Evolutionary conservation across 805 yeast genomes (phyloP).

Genomic region (Wickerhamomyces chaumierensis): DNA sequence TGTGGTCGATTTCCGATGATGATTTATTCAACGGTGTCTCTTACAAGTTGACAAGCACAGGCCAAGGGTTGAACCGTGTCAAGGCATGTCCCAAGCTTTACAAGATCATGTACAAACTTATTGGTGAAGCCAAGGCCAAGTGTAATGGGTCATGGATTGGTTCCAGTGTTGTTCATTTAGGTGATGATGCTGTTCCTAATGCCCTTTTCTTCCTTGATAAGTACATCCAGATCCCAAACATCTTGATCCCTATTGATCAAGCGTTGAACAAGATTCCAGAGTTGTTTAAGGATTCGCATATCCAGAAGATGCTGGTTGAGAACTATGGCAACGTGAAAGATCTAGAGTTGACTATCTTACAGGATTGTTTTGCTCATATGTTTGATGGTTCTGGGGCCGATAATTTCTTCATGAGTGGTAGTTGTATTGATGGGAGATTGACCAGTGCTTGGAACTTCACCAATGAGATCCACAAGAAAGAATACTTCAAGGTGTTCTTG

Average conservation of each 20-base stretch:
- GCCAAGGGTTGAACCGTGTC: constrained; percentile 72
- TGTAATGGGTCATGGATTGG: constrained; percentile 64
- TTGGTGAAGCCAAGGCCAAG: constrained; percentile 50
- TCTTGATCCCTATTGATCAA: constrained; percentile 60
- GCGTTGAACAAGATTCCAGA: constrained; percentile 44
- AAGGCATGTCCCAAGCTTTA: constrained; percentile 62
- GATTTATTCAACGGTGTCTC: constrained; percentile 47
- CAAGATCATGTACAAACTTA: constrained; percentile 59
- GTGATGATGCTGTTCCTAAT: constrained; percentile 78
- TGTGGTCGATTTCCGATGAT: constrained; percentile 70
- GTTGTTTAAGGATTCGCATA: constrained; percentile 21
- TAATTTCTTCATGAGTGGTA: constrained; percentile 74
- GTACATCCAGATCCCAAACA: constrained; percentile 70
- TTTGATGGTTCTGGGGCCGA: constrained; percentile 79
- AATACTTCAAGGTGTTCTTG: constrained; percentile 49
- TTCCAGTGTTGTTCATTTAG: constrained; percentile 67
- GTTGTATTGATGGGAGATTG: constrained; percentile 73
- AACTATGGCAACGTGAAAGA: constrained; percentile 43
- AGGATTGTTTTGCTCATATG: constrained; percentile 32
- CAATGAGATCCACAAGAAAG: constrained; percentile 54
- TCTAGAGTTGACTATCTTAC: constrained; percentile 34
- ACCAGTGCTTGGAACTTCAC: constrained; percentile 83
- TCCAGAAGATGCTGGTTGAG: constrained; percentile 31
- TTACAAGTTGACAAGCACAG: constrained; percentile 58
- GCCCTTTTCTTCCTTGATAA: constrained; percentile 72